Base-by-base conservation (phyloP, 306 rosid genomes). In the Adenanthera pavonina region DNA sequence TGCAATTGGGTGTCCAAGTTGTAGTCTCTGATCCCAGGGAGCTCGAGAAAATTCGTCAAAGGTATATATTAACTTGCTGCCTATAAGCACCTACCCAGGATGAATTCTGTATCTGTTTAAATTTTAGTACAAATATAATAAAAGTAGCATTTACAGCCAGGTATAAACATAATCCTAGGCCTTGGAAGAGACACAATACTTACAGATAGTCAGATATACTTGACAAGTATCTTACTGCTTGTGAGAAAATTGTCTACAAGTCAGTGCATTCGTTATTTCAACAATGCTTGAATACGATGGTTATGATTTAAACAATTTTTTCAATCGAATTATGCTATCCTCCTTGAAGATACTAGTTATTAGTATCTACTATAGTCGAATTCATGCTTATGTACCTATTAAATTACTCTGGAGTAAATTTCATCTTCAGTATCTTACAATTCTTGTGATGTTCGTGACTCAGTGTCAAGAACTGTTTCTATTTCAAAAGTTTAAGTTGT, bases 1-100 rank as follows among this genome's bases (percentile, higher is more conserved):
- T 96, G 99, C 99, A 96, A 86, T 84, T 93, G 91, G 99, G 99
- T 47, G 92, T 96, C 69, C 99, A 96, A 90, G 97, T 96, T 64
- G 84, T 96, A 68, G 98, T 96, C 62, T 69, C 75, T 72, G 98
- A 96, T 82, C 99, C 98, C 10, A 91, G 96, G 87, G 99, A 96
- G 82, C 98, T 93, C 72, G 99, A 93, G 84, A 93, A 89, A 91
- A 93, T 96, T 85, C 98, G 99, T 81, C 94, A 91, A 87, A 90
- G 99, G 99, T 96, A 75, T 70, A 34, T 68, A 60, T 41, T 72
- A 67, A 48, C 8, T 51, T 67, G 68, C 38, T 66, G 61, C 52
- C 33, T 59, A 47, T 12, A 60, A 3, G 16, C 17, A 15, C 10
- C 78, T 62, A 78, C 43, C 74, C 46, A 19, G 51, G 34, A 70